Percentiles rank a stretch among this genome's conserved stretches.
phyloP scores from a whole-genome alignment of 108 stramenopile species.

The Cyclotella cryptica region DNA sequence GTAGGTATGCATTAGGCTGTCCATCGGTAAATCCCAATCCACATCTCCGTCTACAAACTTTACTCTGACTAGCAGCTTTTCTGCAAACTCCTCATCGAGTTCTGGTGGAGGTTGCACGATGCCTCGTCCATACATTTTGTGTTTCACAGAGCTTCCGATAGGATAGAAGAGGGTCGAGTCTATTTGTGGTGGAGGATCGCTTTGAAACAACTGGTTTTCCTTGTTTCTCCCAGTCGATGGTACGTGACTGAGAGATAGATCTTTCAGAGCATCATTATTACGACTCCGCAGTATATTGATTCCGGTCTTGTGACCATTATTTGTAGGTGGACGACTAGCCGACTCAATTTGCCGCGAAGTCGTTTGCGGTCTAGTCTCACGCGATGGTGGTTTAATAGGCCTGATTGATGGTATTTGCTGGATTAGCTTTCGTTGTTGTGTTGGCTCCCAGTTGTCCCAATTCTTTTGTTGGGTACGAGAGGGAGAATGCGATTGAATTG shows the following conservation, averaged over 20 bases:
- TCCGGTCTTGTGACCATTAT: neutral
- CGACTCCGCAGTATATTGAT: neutral
- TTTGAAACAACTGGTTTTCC: neutral
- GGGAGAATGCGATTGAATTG: slow-evolving; percentile 14
- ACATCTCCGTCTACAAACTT: slow-evolving; percentile 20
- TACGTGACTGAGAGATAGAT: slow-evolving; percentile 6
- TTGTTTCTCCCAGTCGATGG: neutral
- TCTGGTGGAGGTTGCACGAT: slow-evolving; percentile 64
- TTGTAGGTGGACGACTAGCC: neutral
- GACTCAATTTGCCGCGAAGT: neutral
- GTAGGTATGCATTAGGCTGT: slow-evolving; percentile 27
- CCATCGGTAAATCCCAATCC: slow-evolving; percentile 44
- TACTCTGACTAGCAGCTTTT: slow-evolving; percentile 53
- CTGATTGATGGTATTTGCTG: slow-evolving; percentile 8
- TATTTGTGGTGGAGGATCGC: slow-evolving; percentile 36
- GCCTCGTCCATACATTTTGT: slow-evolving; percentile 68
- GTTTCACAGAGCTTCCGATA: slow-evolving; percentile 67
- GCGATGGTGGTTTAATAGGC: neutral
- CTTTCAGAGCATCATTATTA: neutral
- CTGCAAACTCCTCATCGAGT: slow-evolving; percentile 39
- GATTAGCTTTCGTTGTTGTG: slow-evolving; percentile 16
- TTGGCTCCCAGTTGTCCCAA: slow-evolving; percentile 45
- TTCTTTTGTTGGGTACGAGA: slow-evolving; percentile 14
- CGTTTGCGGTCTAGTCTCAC: neutral
- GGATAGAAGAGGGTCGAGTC: slow-evolving; percentile 84